Evolutionary conservation across 306 rosid genomes (phyloP), one percentile per base, ranked within the genome.

Genomic region (Quercus robur): DNA sequence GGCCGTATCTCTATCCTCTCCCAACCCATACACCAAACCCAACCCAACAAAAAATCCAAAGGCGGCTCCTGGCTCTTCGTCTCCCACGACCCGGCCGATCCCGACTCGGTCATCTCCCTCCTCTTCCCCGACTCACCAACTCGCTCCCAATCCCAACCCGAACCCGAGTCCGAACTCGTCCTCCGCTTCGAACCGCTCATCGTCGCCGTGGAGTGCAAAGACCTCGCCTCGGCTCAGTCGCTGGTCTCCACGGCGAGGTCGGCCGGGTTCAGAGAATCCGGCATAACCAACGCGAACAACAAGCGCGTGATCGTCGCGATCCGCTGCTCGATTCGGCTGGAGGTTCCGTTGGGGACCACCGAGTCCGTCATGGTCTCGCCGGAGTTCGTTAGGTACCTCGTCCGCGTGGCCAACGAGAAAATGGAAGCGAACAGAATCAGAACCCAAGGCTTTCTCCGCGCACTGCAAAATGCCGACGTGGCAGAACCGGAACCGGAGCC

Each of bases 181-280:
- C 86, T 95, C 84, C 85, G 99, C 77, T 95, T 93, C 75, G 99
- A 95, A 82, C 99, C 99, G 5, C 91, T 95, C 33, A 95, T 95
- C 2, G 55, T 93, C 1, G 99, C 99, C 11, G 88, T 95, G 2
- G 98, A 95, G 84, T 95, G 98, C 77, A 86, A 57, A 67, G 97
- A 95, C 82, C 84, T 95, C 2, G 30, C 83, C 46, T 88, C 97
- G 18, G 99, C 98, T 63, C 97, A 90, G 86, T 85, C 89, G 4
- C 77, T 95, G 63, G 96, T 95, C 18, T 91, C 98, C 7, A 81
- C 83, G 3, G 99, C 98, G 51, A 93, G 93, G 26, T 90, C 98
- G 21, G 84, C 89, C 51, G 99, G 99, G 72, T 95, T 95, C 80
- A 85, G 99, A 81, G 99, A 95, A 70, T 90, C 97, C 11, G 99